Base-by-base conservation (phyloP, 331 rosid genomes). In the Spiraea crenata region DNA sequence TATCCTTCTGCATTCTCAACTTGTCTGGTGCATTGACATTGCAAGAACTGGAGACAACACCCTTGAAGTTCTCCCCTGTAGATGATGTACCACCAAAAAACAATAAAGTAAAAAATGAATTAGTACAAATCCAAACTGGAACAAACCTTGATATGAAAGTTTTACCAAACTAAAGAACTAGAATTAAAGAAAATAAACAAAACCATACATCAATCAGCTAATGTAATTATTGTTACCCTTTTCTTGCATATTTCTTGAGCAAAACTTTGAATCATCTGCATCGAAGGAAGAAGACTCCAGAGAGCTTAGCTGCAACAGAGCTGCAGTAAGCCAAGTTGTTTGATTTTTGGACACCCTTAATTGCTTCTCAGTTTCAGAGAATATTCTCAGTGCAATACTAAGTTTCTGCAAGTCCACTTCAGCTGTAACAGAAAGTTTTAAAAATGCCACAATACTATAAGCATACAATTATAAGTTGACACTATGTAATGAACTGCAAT, bases 281-380 rank as follows among this genome's bases (percentile, higher is more conserved):
- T 85, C 81, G 50, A 54, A 63, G 20, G 90, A 78, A 60, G 88
- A 82, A 59, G 76, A 54, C 49, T 90, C 96, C 12, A 59, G 40
- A 12, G 95, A 83, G 74, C 92, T 90, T 65, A 92, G 82, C 80
- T 90, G 98, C 52, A 92, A 74, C 57, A 92, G 90, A 60, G 96
- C 98, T 51, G 86, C 98, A 8, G 92, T 92, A 71, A 90, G 89
- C 96, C 98, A 92, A 50, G 96, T 92, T 31, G 88, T 69, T 74
- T 88, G 96, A 70, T 88, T 92, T 83, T 88, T 92, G 15, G 96
- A 92, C 80, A 90, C 82, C 77, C 92, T 79, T 74, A 92, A 69
- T 73, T 85, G 96, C 84, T 86, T 92, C 80, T 90, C 91, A 3
- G 98, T 70, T 69, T 92, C 98, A 9, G 95, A 88, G 61, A 90